Conservation (phyloP, 108 stramenopile species). For the Skeletonema costatum region DNA sequence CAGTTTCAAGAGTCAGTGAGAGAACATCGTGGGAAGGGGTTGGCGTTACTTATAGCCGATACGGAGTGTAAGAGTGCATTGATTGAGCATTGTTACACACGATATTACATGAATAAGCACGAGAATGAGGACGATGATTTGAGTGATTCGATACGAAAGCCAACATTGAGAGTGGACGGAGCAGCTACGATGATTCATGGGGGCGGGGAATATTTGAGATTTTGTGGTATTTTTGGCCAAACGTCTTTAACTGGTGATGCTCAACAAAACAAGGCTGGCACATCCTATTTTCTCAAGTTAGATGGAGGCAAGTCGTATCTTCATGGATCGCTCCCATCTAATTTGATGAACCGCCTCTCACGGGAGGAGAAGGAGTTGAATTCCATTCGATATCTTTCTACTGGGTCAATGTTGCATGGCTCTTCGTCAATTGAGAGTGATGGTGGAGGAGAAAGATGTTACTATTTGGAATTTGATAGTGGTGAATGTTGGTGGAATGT, state of each 20-base stretch:
- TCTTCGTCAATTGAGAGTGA: background rate
- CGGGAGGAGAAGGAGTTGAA: slow-evolving; percentile 15
- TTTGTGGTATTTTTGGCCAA: slow-evolving; percentile 20
- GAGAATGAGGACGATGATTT: background rate
- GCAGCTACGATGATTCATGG: slow-evolving; percentile 11
- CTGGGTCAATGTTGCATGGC: slow-evolving; percentile 46
- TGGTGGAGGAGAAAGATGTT: slow-evolving; percentile 37
- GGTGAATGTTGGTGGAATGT: slow-evolving; percentile 81
- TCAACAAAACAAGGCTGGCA: background rate
- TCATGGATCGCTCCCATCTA: slow-evolving; percentile 15
- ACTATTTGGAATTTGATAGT: slow-evolving; percentile 70
- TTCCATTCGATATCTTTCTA: slow-evolving; percentile 57
- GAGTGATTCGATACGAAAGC: background rate
- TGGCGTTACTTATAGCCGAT: slow-evolving; percentile 23
- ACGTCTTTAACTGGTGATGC: background rate
- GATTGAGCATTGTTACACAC: slow-evolving; percentile 19
- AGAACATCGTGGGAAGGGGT: slow-evolving; percentile 17
- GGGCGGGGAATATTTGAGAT: slow-evolving; percentile 9
- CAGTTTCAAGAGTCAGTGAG: background rate
- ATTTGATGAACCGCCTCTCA: slow-evolving; percentile 17
- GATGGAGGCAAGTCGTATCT: slow-evolving; percentile 20
- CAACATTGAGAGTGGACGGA: background rate
- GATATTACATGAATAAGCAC: background rate
- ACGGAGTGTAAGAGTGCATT: slow-evolving; percentile 9
- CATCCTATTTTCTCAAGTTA: slow-evolving; percentile 38